Conservation (phyloP, 2,329 filamentous ascomycete genomes). For the Cladosporium sp. region DNA sequence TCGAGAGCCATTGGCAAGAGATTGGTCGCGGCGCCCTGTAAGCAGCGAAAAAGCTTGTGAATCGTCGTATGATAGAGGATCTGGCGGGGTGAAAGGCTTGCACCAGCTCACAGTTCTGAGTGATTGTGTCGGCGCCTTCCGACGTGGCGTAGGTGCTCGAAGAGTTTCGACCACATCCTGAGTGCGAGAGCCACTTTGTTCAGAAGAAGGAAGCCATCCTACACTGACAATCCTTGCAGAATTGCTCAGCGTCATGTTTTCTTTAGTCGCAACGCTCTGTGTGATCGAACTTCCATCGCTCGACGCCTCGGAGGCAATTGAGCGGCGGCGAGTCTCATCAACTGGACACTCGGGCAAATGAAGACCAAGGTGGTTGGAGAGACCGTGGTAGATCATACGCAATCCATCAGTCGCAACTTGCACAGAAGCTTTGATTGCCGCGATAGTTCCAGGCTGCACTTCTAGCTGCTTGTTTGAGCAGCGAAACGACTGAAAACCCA, state of each 20-base stretch:
- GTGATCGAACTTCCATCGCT: background rate
- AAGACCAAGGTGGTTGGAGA: background rate
- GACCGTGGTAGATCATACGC: background rate
- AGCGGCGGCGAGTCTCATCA: background rate
- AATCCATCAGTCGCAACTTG: background rate
- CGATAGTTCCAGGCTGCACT: background rate
- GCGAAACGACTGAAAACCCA: background rate
- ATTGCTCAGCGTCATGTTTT: background rate
- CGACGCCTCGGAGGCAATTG: too few relatives aligned
- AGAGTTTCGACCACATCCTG: background rate
- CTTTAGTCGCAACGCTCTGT: background rate
- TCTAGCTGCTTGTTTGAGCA: background rate
- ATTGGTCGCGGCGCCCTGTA: background rate
- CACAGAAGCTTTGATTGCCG: background rate
- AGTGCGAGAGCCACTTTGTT: background rate
- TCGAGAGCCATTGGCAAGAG: too few relatives aligned
- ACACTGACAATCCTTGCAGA: background rate
- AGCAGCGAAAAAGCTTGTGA: background rate
- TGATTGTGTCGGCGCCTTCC: background rate
- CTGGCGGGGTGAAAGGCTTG: background rate
- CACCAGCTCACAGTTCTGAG: background rate
- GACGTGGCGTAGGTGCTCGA: background rate
- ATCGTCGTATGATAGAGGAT: background rate
- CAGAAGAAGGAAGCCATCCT: background rate
- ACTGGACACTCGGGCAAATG: background rate